Percentiles rank a stretch among this genome's conserved stretches.
These are phyloP conservation scores for Scedosporium minutisporum DNA, from an alignment of 2,329 filamentous ascomycete species.

Conservation along the genomic window DNA sequence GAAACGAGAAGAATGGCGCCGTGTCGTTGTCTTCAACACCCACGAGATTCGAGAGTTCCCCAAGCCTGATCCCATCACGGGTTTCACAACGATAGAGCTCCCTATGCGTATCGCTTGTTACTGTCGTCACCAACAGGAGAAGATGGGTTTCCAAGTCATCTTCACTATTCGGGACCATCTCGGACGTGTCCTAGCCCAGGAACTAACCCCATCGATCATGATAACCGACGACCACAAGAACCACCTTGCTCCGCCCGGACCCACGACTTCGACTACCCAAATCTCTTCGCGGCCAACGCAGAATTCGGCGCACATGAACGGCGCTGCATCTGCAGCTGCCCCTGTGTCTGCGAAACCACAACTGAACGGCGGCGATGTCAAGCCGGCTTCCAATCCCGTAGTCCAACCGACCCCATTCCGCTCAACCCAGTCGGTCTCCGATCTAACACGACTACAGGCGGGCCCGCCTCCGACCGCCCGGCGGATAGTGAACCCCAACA, in stretches of 20 bases:
- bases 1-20: conserved; percentile 66
- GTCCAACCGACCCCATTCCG: neutral
- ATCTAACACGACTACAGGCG: conserved; percentile 6
- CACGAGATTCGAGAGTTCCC: conserved; percentile 80
- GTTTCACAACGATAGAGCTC: conserved; percentile 67
- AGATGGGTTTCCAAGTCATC: conserved; percentile 83
- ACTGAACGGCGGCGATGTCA: neutral
- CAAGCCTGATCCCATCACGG: conserved; percentile 34
- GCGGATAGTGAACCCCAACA: conserved; percentile 21
- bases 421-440: neutral
- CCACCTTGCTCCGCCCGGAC: conserved; percentile 27
- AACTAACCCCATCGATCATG: conserved; percentile 80
- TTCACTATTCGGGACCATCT: conserved; percentile 83
- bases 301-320: neutral
- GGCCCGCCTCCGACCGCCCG: conserved; percentile 8
- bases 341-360: neutral
- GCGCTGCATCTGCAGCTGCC: neutral
- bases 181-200: conserved; percentile 70
- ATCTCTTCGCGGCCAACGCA: conserved; percentile 18
- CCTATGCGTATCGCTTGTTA: conserved; percentile 97
- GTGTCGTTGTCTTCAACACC: conserved; percentile 87
- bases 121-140: conserved; percentile 90
- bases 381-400: neutral
- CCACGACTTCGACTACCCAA: conserved; percentile 19
- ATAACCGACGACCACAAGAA: conserved; percentile 98